Evolutionary conservation across 108 stramenopile genomes (phyloP), one percentile per base, ranked within the genome.

Genomic region (Cyclotella cryptica): DNA sequence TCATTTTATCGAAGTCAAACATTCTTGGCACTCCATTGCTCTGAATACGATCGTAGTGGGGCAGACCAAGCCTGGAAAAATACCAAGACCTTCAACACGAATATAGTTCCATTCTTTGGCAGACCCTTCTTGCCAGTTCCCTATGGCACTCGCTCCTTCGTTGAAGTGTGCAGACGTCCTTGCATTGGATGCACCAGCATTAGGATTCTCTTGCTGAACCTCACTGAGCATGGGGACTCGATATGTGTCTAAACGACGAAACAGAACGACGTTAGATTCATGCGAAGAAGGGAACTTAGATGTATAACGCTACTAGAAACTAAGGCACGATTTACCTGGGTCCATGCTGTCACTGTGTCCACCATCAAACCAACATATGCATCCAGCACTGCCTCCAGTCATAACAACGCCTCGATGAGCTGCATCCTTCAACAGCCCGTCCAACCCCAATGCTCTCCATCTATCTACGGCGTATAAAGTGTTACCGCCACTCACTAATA

Each of bases 351-450:
- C 93, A 22, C 74, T 77, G 60, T 94, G 92, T 14, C 93, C 92
- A 4, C 75, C 80, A 79, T 92, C 90, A 72, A 94, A 96, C 96
- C 96, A 96, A 67, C 91, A 93, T 43, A 93, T 93, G 12, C 92
- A 92, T 35, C 96, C 96, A 19, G 93, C 93, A 61, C 80, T 83
- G 5, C 96, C 96, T 47, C 96, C 96, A 18, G 84, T 65, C 54
- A 93, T 53, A 19, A 93, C 88, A n/a, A 63, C 66, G 12, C 86
- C 85, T 46, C 71, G 42, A 19, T 79, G 47, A 0, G 86, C 88
- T 15, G 87, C 88, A 14, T 67, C 66, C 11, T 63, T 66, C 11
- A 96, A 54, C 21, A 84, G n/a, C 24, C 59, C 70, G 65, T 86
- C 89, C 39, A 96, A 58, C 10, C 88, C 89, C 15, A 91, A 47